phyloP scores from a whole-genome alignment of 139 green algal genomes.

The Pedinophyceae sp. region DNA sequence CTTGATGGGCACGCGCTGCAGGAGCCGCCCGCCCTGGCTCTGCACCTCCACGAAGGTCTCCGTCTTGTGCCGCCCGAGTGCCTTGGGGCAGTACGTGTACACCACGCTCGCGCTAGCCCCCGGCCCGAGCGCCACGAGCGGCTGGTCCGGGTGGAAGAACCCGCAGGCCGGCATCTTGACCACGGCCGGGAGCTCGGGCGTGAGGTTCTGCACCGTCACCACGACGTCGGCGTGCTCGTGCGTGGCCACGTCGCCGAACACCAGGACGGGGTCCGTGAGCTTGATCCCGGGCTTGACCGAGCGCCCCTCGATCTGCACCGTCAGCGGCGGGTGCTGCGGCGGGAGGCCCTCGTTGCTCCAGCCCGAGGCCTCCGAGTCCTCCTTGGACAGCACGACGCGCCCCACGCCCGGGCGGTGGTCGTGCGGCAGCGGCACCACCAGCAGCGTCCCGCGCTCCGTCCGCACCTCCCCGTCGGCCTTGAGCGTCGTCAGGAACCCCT shows the following conservation, averaged over 20 bases:
- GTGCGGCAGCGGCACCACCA: not conserved
- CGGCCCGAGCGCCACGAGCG: not conserved
- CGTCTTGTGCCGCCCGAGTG: not conserved
- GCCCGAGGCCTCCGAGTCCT: no score
- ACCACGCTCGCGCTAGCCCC: not conserved
- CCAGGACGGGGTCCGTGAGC: not conserved
- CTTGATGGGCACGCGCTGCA: no score
- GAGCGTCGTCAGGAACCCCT: not conserved
- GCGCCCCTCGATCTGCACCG: no score
- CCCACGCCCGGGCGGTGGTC: not conserved
- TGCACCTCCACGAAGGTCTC: not conserved
- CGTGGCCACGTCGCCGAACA: not conserved
- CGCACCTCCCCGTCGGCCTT: not conserved
- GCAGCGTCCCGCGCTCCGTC: not conserved
- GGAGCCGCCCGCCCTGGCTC: not conserved
- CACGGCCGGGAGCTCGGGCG: not conserved
- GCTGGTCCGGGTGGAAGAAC: not conserved
- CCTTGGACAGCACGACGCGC: no score
- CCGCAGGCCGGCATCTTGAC: not conserved
- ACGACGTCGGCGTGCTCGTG: not conserved
- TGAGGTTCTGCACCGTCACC: not conserved
- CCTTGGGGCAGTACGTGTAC: not conserved
- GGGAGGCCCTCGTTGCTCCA: no score
- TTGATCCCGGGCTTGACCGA: not conserved
- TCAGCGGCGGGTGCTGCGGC: no score